Percentiles rank a stretch among this genome's conserved stretches.
phyloP scores from a whole-genome alignment of 352 stramenopile species.

The Phytophthora capsici region DNA sequence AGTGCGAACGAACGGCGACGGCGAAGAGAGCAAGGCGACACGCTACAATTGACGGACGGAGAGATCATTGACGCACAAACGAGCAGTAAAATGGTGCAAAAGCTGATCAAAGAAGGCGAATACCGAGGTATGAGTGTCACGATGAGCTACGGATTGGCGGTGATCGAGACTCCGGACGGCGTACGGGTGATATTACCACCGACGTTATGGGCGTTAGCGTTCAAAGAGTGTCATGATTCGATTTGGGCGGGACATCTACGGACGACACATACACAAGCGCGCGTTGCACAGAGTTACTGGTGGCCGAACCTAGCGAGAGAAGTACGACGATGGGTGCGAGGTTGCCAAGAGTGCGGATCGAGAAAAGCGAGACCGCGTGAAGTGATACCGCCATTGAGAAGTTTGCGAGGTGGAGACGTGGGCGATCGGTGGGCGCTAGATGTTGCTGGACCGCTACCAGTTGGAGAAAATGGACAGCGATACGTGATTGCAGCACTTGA shows the following conservation, averaged over 20 bases:
- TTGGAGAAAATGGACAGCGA: not conserved
- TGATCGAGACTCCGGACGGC: not conserved
- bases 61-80: not conserved
- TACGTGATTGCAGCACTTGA: not conserved
- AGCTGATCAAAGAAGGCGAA: not conserved
- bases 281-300: not conserved
- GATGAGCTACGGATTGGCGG: no score
- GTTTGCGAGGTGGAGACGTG: not conserved
- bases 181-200: not conserved
- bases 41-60: not conserved
- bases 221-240: not conserved
- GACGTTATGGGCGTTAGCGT: not conserved
- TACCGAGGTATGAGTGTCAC: not conserved
- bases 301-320: not conserved
- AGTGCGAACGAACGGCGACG: not conserved
- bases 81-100: not conserved
- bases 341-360: not conserved
- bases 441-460: not conserved
- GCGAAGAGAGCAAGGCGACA: not conserved
- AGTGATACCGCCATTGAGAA: conserved; percentile 1
- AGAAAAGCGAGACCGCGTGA: not conserved
- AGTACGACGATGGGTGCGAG: not conserved
- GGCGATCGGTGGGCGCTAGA: not conserved
- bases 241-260: not conserved
- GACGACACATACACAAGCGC: not conserved